Evolutionary conservation across 2,329 filamentous ascomycete genomes (phyloP).

Genomic region (Metarhizium rileyi): DNA sequence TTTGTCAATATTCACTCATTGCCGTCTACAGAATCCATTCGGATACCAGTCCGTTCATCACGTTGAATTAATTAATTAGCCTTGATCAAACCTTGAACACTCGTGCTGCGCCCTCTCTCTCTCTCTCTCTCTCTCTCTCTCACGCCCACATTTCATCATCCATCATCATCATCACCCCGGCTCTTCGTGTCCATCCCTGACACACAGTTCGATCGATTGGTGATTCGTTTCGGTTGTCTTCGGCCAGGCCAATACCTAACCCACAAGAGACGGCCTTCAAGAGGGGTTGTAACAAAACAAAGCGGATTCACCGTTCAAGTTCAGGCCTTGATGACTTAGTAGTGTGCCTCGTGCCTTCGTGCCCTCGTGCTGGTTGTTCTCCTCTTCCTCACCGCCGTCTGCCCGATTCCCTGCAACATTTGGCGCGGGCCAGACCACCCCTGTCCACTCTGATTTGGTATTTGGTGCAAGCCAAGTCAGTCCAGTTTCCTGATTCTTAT

Average conservation of each 20-base stretch:
- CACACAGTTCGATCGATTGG: background rate
- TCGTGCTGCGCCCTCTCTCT: background rate
- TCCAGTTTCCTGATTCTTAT: background rate
- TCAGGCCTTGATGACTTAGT: background rate
- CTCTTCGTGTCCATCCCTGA: background rate
- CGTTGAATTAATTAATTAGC: background rate
- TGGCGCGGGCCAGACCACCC: background rate
- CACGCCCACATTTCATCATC: background rate
- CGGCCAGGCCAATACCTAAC: background rate
- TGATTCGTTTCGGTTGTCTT: background rate
- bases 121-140: background rate
- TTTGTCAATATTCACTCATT: no score
- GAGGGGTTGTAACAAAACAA: background rate
- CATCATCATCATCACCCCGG: background rate
- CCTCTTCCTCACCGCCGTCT: background rate
- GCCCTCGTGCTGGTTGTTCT: no score
- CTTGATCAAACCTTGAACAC: background rate
- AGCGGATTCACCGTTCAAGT: background rate
- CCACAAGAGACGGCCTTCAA: background rate
- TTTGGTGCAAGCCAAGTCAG: background rate
- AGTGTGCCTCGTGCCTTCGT: no score
- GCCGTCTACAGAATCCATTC: no score
- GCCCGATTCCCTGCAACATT: background rate
- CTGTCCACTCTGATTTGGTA: background rate
- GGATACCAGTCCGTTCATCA: no score